Base-by-base conservation (phyloP, 139 green algal genomes). In the Coelastrella sp. region DNA sequence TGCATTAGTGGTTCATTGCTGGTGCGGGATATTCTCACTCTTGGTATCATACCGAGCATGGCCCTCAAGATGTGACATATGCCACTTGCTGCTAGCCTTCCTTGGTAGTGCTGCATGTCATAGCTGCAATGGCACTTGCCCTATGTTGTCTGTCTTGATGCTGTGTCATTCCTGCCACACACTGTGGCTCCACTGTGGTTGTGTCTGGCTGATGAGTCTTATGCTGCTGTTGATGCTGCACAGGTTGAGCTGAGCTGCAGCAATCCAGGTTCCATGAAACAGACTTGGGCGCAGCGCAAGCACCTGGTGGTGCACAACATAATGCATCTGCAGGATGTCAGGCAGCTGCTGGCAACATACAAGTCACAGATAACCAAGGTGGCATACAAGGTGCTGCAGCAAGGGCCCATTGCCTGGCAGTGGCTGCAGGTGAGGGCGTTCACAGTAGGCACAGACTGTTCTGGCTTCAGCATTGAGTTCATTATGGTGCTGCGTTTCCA, bases 221-320 rank as follows among this genome's bases (percentile, higher is more conserved):
- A 11, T 22, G 63, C 83, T 68, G 24, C 61, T 22, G 25, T 75
- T 12, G 8, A 60, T 49, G 11, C 59, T 14, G 49, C 12, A 8
- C 84, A 88, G 84, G 58, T 88, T 80, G 84, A 88, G 84, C 68
- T 88, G n/a, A 81, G 20, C 49, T 70, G 68, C 84, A 88, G 84
- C 84, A 88, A 60, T 22, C 65, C 35, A 12, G 49, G 65, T 58
- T 8, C 8, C 22, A 8, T 88, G 68, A 49, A 49, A 19, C 20
- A 27, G 7, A 66, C 14, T 9, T 88, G 66, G 84, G 9, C 61
- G 14, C 68, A 66, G 11, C 49, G 84, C 11, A 22, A 66, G n/a
- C 68, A 81, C 60, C 19, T 88, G 19, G 11, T 81, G 6, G 65
- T 59, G 24, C 66, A 80, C 49, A 59, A 88, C 19, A 24, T 88